Base-by-base conservation (phyloP, 108 stramenopile genomes). In the Stephanodiscus triporus region DNA sequence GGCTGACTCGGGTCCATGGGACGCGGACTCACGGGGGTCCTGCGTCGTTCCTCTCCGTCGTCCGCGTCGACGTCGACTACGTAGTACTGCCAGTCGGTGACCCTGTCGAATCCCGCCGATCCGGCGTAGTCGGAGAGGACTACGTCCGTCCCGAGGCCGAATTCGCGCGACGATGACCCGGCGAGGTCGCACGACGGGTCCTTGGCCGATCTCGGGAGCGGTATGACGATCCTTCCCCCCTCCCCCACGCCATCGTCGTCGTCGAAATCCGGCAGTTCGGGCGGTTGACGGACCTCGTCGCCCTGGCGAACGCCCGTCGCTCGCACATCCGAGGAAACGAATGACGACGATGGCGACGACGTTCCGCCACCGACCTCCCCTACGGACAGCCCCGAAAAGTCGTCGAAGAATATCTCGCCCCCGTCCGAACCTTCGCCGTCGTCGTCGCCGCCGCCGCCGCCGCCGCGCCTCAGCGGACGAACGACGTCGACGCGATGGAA, bases 1-100 rank as follows among this genome's bases (percentile, higher is more conserved):
- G 93, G 93, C 58, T 85, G 78, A 34, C 76, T 75, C 2, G 76
- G 66, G 66, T 94, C 93, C 62, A 94, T 81, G n/a, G 89, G 89
- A 64, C 78, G 84, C 1, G 88, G 88, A 29, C 78, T 66, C 0
- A 87, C 86, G n/a, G 84, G 76, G 23, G 66, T 72, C 32, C 73
- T 56, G 24, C 59, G 8, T 56, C 19, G 5, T 34, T 76, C 40
- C 36, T 9, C 83, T 40, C 76, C 74, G 34, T 56, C 47, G 0
- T 65, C 68, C 13, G 73, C 80, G 29, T 84, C 64, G 34, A 77
- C 80, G 24, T 84, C 77, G 16, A 70, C 66, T 10, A 72, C 45
- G 63, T 87, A 89, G 64, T 93, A 93, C 61, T 92, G 86, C 90
- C 90, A 91, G 58, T 88, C 87, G 10, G 86, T 86, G 30, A 90